Percentiles rank a stretch among this genome's conserved stretches.
Conservation (phyloP, 2,329 filamentous ascomycete genomes). For the Cercospora sp. region DNA sequence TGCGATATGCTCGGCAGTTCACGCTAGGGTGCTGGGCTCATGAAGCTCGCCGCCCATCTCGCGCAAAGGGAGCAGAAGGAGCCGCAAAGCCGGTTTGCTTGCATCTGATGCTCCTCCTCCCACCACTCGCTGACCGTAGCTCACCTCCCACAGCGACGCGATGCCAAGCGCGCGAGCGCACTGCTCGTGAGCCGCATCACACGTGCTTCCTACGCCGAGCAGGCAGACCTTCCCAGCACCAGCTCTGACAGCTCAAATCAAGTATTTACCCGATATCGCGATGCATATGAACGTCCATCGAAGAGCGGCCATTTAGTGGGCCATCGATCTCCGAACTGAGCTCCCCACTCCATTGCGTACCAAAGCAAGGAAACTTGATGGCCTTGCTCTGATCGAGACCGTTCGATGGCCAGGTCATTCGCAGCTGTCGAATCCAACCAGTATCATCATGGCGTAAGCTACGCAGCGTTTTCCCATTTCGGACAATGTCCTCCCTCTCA, state of each 20-base stretch:
- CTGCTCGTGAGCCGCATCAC: not conserved
- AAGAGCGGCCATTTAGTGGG: not conserved
- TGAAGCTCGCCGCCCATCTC: not conserved
- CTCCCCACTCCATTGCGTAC: not conserved
- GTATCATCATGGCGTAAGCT: not conserved
- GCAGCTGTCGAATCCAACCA: not conserved
- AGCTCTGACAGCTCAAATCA: constrained; percentile 16
- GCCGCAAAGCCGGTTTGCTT: constrained; percentile 8
- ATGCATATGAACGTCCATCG: not conserved
- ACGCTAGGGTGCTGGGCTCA: not conserved
- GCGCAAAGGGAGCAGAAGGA: constrained; percentile 2
- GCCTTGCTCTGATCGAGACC: not conserved
- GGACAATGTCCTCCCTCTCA: not conserved
- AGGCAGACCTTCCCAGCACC: not conserved
- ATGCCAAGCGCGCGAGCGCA: no score
- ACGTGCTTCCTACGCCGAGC: not conserved
- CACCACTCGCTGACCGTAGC: not conserved
- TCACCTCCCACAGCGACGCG: not conserved
- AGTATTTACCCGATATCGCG: not conserved
- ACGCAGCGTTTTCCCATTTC: not conserved
- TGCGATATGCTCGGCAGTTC: constrained; percentile 8
- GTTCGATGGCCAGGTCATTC: not conserved
- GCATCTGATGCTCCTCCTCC: not conserved
- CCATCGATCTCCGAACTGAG: not conserved
- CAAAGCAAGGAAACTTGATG: not conserved